phyloP scores from a whole-genome alignment of 805 yeast genomes.

The Lachancea meyersii region DNA sequence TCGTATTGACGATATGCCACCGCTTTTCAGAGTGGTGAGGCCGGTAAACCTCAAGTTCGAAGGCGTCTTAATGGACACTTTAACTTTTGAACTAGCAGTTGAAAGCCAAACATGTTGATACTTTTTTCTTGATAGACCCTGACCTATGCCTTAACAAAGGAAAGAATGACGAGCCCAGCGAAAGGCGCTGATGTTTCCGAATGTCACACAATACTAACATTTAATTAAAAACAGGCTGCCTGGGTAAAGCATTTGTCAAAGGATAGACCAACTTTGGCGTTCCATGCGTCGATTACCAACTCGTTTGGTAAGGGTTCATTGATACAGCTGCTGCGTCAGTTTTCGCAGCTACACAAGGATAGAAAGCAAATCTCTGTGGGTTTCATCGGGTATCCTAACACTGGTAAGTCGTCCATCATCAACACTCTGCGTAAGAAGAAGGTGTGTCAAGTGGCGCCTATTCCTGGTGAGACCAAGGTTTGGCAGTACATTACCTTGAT shows the following conservation, averaged over 20 bases:
- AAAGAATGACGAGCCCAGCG: too few species aligned
- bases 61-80: constrained; percentile 1
- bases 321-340: constrained; percentile 89
- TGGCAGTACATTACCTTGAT: constrained; percentile 98
- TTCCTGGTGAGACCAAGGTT: constrained; percentile 97
- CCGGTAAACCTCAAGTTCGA: constrained; percentile 74
- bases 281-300: constrained; percentile 95
- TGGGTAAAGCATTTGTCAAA: constrained; percentile 96
- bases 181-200: background rate
- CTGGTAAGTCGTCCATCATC: constrained; percentile 96
- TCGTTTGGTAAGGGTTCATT: constrained; percentile 97
- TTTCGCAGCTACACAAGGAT: constrained; percentile 82
- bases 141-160: background rate
- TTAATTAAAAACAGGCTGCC: constrained; percentile 62
- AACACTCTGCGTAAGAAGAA: constrained; percentile 91
- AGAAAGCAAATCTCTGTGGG: constrained; percentile 96
- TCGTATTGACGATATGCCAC: constrained; percentile 41
- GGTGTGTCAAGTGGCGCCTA: constrained; percentile 95
- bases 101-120: constrained; percentile 62
- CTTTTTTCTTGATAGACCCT: background rate
- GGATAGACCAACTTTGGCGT: constrained; percentile 89
- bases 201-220: constrained; percentile 5
- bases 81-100: constrained; percentile 77
- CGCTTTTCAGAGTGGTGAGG: constrained; percentile 41
- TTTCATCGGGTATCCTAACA: constrained; percentile 94